These are phyloP conservation scores for Trichosanthes cucumerina DNA, from an alignment of 306 rosid genomes.

Conservation along the genomic window DNA sequence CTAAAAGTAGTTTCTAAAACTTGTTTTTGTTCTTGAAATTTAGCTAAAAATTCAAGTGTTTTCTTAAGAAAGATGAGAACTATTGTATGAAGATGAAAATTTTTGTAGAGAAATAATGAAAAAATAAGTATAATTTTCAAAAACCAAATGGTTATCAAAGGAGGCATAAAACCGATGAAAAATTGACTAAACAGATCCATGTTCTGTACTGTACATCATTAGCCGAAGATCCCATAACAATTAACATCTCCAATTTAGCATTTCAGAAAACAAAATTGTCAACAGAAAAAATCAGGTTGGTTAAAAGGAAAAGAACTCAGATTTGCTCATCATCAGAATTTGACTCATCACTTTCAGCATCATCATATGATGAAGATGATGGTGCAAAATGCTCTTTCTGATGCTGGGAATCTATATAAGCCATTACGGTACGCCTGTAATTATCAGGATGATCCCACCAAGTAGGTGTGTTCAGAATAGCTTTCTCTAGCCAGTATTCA, in stretches of 20 bases:
- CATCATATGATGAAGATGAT: not conserved
- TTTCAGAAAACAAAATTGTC: not conserved
- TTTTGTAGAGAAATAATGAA: too few species aligned
- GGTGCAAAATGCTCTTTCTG: not conserved
- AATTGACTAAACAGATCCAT: not conserved
- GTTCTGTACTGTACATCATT: not conserved
- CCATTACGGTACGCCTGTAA: not conserved
- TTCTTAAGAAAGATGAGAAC: too few species aligned
- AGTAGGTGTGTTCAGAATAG: slow-evolving; percentile 7
- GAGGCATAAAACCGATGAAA: not conserved
- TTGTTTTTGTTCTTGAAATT: too few species aligned
- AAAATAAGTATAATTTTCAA: too few species aligned
- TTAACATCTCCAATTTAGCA: not conserved
- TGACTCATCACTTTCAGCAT: not conserved
- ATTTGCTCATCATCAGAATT: not conserved
- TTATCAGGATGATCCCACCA: slow-evolving; percentile 15
- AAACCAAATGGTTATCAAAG: too few species aligned
- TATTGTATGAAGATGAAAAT: too few species aligned
- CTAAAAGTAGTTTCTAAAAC: too few species aligned
- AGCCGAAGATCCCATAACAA: not conserved
- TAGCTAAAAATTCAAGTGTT: too few species aligned
- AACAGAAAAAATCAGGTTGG: not conserved
- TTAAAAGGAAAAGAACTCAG: not conserved
- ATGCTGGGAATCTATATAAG: not conserved
- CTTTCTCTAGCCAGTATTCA: slow-evolving; percentile 7